Conservation (phyloP, 2,329 filamentous ascomycete genomes). For the Simplicillium sp. region DNA sequence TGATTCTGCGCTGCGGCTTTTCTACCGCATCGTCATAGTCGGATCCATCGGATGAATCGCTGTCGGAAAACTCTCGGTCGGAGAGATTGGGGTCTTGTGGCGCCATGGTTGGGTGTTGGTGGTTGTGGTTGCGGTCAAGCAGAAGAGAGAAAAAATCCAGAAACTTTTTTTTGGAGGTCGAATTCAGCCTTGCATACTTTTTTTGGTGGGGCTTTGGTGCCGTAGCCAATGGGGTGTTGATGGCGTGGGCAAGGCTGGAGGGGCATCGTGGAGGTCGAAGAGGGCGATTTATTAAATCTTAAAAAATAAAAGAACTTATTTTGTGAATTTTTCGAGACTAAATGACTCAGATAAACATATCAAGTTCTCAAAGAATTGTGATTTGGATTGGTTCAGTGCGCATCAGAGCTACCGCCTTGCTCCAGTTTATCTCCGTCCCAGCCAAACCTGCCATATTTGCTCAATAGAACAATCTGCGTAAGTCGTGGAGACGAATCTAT, state of each 20-base stretch:
- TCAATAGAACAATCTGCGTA: no score
- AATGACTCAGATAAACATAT: background rate
- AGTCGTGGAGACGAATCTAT: no score
- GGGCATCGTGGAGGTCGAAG: no score
- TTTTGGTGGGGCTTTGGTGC: slow-evolving; percentile 6
- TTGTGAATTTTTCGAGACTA: background rate
- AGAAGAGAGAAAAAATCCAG: slow-evolving; percentile 3
- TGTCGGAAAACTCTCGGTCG: slow-evolving; percentile 18
- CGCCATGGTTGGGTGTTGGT: slow-evolving; percentile 18
- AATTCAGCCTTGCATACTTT: slow-evolving; percentile 17
- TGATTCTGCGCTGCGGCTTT: slow-evolving; percentile 9
- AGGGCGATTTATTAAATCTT: background rate
- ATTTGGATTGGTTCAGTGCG: background rate
- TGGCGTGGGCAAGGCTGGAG: no score
- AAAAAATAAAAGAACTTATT: background rate
- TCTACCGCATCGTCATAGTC: slow-evolving; percentile 19
- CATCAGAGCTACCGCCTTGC: no score
- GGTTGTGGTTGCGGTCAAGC: slow-evolving; percentile 1
- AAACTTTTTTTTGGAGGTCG: slow-evolving; percentile 14
- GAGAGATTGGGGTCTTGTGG: slow-evolving; percentile 18
- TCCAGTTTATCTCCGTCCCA: no score
- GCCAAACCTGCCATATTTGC: no score
- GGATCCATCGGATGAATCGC: slow-evolving; percentile 9
- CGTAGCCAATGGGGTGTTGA: slow-evolving; percentile 9
- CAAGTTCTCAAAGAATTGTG: background rate